Evolutionary conservation across 192 early-diverging fungal genomes (phyloP).

Genomic region (Coemansia sp.): DNA sequence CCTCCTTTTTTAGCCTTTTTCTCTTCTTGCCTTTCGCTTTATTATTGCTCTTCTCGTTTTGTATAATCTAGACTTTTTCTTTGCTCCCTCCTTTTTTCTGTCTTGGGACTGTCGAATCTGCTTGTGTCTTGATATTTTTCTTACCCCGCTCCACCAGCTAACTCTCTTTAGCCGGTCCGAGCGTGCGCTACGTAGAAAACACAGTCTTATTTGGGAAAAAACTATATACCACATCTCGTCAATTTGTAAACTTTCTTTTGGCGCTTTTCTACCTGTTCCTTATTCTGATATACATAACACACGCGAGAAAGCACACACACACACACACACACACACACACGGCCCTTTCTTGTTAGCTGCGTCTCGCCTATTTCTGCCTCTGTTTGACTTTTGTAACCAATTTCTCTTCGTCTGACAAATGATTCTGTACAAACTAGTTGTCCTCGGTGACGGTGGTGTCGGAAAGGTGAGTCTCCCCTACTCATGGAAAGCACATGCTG

Average conservation of each 20-base stretch:
- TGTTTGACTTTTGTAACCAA: constrained; percentile 4
- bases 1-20: constrained; percentile 8
- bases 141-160: neutral
- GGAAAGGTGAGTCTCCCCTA: constrained; percentile 71
- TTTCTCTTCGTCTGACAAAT: constrained; percentile 48
- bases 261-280: neutral
- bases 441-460: constrained; percentile 91
- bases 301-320: neutral
- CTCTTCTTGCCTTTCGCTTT: constrained; percentile 9
- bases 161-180: neutral
- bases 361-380: neutral
- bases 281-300: constrained; percentile 7
- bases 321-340: neutral
- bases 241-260: constrained; percentile 12
- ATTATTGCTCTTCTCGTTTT: constrained; percentile 32
- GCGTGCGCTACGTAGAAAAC: constrained; percentile 1
- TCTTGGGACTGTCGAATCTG: constrained; percentile 10
- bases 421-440: constrained; percentile 96
- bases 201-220: neutral
- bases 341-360: neutral
- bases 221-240: neutral
- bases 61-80: constrained; percentile 25
- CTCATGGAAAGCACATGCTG: neutral
- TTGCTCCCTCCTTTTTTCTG: constrained; percentile 16
- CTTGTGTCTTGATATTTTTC: constrained; percentile 11